These are phyloP conservation scores for Jasminum sambac DNA, from an alignment of 257 asterid species.

Conservation along the genomic window DNA sequence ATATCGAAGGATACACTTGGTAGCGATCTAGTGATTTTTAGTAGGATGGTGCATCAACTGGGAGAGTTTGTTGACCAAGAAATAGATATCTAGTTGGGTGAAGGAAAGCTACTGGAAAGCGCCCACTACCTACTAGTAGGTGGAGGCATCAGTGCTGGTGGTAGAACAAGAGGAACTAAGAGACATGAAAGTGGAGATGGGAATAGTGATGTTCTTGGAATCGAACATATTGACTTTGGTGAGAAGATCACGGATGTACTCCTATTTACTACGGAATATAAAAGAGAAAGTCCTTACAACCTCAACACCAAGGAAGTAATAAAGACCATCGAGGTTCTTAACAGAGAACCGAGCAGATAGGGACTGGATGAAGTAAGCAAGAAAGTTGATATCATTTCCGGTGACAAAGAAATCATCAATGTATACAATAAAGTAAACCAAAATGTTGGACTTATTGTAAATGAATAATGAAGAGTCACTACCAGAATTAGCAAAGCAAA, in stretches of 20 bases:
- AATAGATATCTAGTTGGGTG: no score
- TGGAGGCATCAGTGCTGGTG: neutral
- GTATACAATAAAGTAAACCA: neutral
- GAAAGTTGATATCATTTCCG: neutral
- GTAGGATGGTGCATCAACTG: no score
- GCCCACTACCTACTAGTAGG: no score
- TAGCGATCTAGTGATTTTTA: no score
- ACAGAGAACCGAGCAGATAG: neutral
- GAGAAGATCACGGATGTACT: neutral
- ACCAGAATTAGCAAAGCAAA: neutral
- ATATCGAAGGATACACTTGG: no score
- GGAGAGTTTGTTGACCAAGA: no score
- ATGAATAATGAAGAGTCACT: neutral
- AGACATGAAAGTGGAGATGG: neutral
- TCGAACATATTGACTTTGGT: neutral
- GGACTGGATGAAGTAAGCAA: neutral
- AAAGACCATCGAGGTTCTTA: neutral
- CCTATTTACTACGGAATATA: neutral
- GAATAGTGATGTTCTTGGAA: neutral
- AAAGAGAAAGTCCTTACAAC: neutral
- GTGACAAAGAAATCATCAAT: neutral
- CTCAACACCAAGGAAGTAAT: neutral
- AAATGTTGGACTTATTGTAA: neutral
- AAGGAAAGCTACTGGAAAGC: no score
- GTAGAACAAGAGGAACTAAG: neutral